These are phyloP conservation scores for Coemansia sp. DNA, from an alignment of 192 early-diverging fungal species.

Conservation along the genomic window DNA sequence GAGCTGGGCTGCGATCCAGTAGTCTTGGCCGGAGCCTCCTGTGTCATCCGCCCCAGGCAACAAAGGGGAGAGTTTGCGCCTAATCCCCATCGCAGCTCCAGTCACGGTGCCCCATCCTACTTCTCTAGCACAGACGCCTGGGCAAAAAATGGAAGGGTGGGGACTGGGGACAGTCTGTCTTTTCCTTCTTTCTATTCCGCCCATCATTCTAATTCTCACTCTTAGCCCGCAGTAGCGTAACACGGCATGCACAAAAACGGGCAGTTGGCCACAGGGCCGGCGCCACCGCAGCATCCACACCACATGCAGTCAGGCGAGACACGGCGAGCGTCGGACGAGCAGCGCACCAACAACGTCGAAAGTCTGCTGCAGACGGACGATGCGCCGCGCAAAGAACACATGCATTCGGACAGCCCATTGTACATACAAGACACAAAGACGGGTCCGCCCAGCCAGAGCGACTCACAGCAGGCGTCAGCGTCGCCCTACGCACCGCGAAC, in stretches of 20 bases:
- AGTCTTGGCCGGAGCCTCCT: not conserved
- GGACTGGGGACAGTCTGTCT: constrained; percentile 3
- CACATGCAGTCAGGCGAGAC: not conserved
- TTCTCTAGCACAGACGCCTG: not conserved
- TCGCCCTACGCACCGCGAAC: constrained; percentile 17
- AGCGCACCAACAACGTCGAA: constrained; percentile 24
- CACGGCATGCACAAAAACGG: constrained; percentile 44
- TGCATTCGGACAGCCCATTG: constrained; percentile 17
- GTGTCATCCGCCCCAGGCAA: not conserved
- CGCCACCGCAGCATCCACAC: constrained; percentile 1
- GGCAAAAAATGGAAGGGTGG: not conserved
- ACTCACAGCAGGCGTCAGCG: constrained; percentile 13
- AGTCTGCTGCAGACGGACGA: constrained; percentile 19
- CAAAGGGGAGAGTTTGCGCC: not conserved
- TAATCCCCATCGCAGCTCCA: not conserved
- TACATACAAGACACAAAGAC: constrained; percentile 11
- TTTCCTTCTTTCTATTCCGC: constrained; percentile 1
- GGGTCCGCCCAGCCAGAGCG: too few relatives aligned
- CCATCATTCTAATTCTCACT: not conserved
- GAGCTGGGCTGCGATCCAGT: not conserved
- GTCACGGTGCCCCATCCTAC: not conserved
- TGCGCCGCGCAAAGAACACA: constrained; percentile 14
- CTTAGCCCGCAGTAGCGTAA: not conserved
- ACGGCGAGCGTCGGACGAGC: constrained; percentile 11
- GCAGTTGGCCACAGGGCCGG: constrained; percentile 28